Conservation (phyloP, 768 basidiomycete genomes). For the Lentinula aciculospora region DNA sequence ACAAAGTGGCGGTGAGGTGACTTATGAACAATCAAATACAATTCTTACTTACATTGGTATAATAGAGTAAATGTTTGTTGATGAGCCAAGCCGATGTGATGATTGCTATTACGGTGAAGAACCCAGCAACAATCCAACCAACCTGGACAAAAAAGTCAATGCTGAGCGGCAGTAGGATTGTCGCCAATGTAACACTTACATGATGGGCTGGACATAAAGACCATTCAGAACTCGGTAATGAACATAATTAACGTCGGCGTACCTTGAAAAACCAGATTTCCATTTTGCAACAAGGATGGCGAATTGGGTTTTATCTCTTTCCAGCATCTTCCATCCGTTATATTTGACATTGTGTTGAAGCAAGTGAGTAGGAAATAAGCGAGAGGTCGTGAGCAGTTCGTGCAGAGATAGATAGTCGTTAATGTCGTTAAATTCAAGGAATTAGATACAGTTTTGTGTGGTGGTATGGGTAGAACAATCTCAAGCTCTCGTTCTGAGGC, state of each 20-base stretch:
- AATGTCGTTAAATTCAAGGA: not conserved
- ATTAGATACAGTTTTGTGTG: not conserved
- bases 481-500: too few relatives aligned
- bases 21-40: not conserved
- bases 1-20: not conserved
- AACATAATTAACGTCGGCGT: constrained; percentile 10
- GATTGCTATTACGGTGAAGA: constrained; percentile 52
- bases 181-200: constrained; percentile 26
- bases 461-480: too few relatives aligned
- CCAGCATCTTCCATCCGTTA: constrained; percentile 21
- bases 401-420: not conserved
- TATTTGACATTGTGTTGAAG: not conserved
- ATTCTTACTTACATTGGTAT: constrained; percentile 57
- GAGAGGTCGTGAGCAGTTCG: not conserved
- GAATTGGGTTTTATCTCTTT: constrained; percentile 37
- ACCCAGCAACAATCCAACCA: constrained; percentile 64
- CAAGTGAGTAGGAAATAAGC: not conserved
- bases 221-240: not conserved
- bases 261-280: constrained; percentile 59
- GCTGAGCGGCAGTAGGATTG: not conserved
- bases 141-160: constrained; percentile 30
- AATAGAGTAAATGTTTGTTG: constrained; percentile 65
- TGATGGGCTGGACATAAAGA: constrained; percentile 40
- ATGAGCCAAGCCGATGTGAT: constrained; percentile 70
- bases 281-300: constrained; percentile 58